Percentiles rank a stretch among this genome's conserved stretches.
Conservation (phyloP, 208 protist species). For the Novymonas esmeraldas region DNA sequence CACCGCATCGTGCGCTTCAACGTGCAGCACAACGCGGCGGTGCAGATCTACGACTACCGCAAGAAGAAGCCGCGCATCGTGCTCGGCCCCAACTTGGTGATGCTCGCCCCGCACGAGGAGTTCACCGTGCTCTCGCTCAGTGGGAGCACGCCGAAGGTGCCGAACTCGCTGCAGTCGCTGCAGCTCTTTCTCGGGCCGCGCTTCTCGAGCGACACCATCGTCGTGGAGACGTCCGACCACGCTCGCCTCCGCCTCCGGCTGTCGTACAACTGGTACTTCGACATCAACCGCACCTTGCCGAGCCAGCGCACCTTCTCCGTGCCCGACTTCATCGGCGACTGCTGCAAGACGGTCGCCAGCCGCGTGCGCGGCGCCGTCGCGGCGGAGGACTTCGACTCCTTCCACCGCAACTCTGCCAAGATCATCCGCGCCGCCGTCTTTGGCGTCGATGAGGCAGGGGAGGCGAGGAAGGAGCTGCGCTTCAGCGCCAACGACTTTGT, state of each 20-base stretch:
- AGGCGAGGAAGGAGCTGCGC: conserved; percentile 59
- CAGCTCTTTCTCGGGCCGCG: conserved; percentile 95
- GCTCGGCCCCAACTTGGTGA: conserved; percentile 94
- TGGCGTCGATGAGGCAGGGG: conserved; percentile 63
- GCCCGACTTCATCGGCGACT: conserved; percentile 97
- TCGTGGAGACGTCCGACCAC: conserved; percentile 97
- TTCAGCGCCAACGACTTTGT: conserved; percentile 94
- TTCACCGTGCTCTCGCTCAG: conserved; percentile 95
- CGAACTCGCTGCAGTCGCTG: conserved; percentile 92
- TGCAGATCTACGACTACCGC: conserved; percentile 97
- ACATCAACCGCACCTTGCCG: conserved; percentile 57
- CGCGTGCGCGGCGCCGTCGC: conserved; percentile 96
- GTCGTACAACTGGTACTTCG: conserved; percentile 98
- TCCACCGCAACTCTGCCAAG: conserved; percentile 95
- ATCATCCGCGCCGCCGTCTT: conserved; percentile 97
- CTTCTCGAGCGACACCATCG: conserved; percentile 94
- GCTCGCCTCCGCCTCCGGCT: conserved; percentile 93
- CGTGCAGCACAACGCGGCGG: conserved; percentile 95
- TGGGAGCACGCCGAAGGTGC: conserved; percentile 93
- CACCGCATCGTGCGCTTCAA: conserved; percentile 94
- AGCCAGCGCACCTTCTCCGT: conserved; percentile 71
- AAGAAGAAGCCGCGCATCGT: conserved; percentile 89
- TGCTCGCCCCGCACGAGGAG: conserved; percentile 95
- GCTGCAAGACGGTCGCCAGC: conserved; percentile 97
- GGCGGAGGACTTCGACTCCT: conserved; percentile 94